Evolutionary conservation across 352 stramenopile species (phyloP), one percentile per base, ranked within the genome.

Genomic region (Lagenidium giganteum): DNA sequence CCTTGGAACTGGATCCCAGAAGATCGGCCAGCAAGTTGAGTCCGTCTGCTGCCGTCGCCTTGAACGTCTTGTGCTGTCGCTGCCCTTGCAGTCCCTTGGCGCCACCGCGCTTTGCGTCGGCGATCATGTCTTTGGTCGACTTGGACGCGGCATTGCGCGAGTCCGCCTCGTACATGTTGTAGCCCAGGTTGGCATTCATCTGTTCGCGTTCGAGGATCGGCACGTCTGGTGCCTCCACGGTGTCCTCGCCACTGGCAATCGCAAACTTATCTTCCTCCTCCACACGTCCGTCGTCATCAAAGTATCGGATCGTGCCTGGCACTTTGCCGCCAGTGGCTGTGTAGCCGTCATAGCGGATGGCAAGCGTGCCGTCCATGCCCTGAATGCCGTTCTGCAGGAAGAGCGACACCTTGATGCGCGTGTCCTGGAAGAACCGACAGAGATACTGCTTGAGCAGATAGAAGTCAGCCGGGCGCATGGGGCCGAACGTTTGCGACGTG

Each of bases 351-450:
- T 74, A 64, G 41, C 85, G 70, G 27, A 96, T 70, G 8, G 67
- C 54, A 5, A 96, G 56, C 21, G 80, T 95, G 33, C 83, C 86
- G 52, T 96, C 83, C 47, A 70, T 74, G 9, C 68, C 62, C 38
- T 96, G 87, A 39, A 95, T 83, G 34, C 83, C 70, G 34, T 83
- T 86, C 54, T 96, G 84, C 26, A 96, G 53, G 49, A 96, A 95
- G 35, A 96, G 72, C 26, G 81, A 95, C 4, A 96, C 86, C 49
- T 95, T 95, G 56, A 96, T 93, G 42, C 87, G 84, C 8, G 80
- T 78, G 49, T 91, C 85, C 53, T 96, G 80, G 67, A 94, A 95
- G 63, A 96, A 96, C 7, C 76, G 71, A 38, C 75, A 84, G 24
- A 96, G 61, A 21, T 82, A 82, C 54, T 96, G 87, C 48, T 88